Evolutionary conservation across 352 stramenopile species (phyloP).

Genomic region (Ophiocytium majus): DNA sequence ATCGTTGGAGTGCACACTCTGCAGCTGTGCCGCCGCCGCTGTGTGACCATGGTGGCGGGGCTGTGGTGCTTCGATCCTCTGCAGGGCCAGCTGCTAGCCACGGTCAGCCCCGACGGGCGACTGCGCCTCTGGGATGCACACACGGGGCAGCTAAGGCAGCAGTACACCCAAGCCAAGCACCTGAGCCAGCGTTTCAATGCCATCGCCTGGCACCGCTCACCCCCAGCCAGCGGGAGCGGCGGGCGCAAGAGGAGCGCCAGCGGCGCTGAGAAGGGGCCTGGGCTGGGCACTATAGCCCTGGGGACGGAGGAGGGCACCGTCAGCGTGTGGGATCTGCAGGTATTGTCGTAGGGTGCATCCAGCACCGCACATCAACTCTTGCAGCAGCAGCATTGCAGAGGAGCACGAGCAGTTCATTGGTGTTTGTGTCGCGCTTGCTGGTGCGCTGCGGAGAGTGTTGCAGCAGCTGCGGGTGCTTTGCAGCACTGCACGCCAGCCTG

Average conservation of each 20-base stretch:
- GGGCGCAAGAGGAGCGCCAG: constrained; percentile 6
- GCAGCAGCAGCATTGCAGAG: too few relatives aligned
- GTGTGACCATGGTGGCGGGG: too few relatives aligned
- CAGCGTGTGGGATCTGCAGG: constrained; percentile 44
- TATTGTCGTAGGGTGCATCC: too few relatives aligned
- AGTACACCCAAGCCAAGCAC: constrained; percentile 46
- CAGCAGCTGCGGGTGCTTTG: too few relatives aligned
- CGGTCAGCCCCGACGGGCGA: not conserved
- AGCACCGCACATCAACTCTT: too few relatives aligned
- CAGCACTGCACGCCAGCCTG: too few relatives aligned
- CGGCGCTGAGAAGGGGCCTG: constrained; percentile 11
- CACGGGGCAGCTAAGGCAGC: constrained; percentile 37
- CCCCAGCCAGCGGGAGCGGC: not conserved
- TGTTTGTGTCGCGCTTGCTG: too few relatives aligned
- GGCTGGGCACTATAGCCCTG: constrained; percentile 46
- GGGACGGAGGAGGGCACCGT: constrained; percentile 44
- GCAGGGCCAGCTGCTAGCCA: not conserved
- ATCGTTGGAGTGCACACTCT: too few relatives aligned
- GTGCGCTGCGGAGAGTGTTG: too few relatives aligned
- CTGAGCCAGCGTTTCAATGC: constrained; percentile 47
- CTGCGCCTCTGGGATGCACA: constrained; percentile 13
- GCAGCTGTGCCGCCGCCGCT: too few relatives aligned
- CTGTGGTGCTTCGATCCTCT: constrained; percentile 16
- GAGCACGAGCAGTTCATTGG: too few relatives aligned
- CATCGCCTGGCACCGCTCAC: constrained; percentile 43